A percentile compares a stretch with the other conserved stretches of the same genome.
These are phyloP conservation scores for Leccinum disarticulatum DNA, from an alignment of 768 basidiomycete genomes.

Conservation along the genomic window DNA sequence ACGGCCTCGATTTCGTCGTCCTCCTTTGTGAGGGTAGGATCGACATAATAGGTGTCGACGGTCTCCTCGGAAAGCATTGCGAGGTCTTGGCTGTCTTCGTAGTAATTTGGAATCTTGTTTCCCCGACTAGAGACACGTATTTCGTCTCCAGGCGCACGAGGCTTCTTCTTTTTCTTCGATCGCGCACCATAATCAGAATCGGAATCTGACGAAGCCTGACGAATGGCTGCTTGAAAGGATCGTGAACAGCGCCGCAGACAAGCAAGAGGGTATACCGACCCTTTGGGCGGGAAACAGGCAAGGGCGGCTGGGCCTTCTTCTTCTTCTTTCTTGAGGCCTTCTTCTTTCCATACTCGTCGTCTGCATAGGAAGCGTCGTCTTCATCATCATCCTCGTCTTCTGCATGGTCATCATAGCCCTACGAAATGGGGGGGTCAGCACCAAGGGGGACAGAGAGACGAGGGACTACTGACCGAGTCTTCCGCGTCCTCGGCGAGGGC, in stretches of 20 bases:
- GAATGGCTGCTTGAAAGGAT: constrained; percentile 42
- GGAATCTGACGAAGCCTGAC: constrained; percentile 69
- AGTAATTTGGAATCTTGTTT: constrained; percentile 79
- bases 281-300: constrained; percentile 53
- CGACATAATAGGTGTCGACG: constrained; percentile 53
- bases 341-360: constrained; percentile 74
- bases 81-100: constrained; percentile 74
- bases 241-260: constrained; percentile 7
- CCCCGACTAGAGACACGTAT: constrained; percentile 75
- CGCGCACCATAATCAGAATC: constrained; percentile 87
- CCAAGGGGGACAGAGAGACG: constrained; percentile 8
- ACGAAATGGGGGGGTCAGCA: constrained; percentile 40
- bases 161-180: constrained; percentile 83
- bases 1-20: constrained; percentile 94
- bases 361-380: constrained; percentile 76
- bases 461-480: constrained; percentile 31
- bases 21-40: constrained; percentile 51
- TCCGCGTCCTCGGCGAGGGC: constrained; percentile 26
- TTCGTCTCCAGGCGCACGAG: constrained; percentile 58
- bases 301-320: constrained; percentile 40
- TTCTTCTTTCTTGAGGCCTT: constrained; percentile 71
- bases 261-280: constrained; percentile 39
- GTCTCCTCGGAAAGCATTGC: constrained; percentile 62
- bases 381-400: constrained; percentile 66
- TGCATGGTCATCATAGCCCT: constrained; percentile 55